Evolutionary conservation across 768 basidiomycete genomes (phyloP), one percentile per base, ranked within the genome.

Genomic region (Pisolithus tinctorius): DNA sequence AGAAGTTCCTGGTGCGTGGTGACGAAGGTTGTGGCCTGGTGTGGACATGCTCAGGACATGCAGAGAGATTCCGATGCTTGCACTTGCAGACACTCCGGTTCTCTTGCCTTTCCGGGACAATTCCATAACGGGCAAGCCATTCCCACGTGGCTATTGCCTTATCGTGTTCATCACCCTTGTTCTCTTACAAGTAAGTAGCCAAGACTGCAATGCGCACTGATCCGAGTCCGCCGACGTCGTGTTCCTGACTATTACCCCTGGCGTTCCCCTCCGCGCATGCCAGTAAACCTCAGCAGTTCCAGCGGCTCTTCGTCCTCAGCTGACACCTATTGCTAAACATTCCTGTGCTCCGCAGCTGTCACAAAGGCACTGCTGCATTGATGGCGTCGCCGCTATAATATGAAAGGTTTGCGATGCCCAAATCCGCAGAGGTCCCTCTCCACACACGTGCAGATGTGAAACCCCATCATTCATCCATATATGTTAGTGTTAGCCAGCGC

Each of bases 1-100:
- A 62, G 55, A 63, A 56, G 50, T 49, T 54, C 38, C 42, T 50
- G 37, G 44, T 50, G 13, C 34, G 34, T 34, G 40, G 38, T 45
- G 38, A 11, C 34, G 27, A 42, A 29, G 6, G 40, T 30, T 3
- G 45, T 47, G 30, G 45, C 29, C 20, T 37, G 30, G 17, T 20
- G 30, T 29, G 45, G 23, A 47, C 45, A 47, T 47, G 45, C 45
- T 47, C 45, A 36, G 34, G 34, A 36, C 31, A 13, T 31, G 8
- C 31, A 31, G n/a, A 47, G 45, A 14, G 20, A 29, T 46, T 46
- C 29, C 45, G 45, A 45, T 8, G 16, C 17, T 23, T 16, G 11
- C 9, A 11, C 30, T 10, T 11, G 45, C 45, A 5, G 34, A 16
- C 25, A 8, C 34, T 36, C 34, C 45, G 34, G 34, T 25, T 23